These are phyloP conservation scores for Triangularia verruculosa DNA, from an alignment of 2,329 filamentous ascomycete species.

Conservation along the genomic window DNA sequence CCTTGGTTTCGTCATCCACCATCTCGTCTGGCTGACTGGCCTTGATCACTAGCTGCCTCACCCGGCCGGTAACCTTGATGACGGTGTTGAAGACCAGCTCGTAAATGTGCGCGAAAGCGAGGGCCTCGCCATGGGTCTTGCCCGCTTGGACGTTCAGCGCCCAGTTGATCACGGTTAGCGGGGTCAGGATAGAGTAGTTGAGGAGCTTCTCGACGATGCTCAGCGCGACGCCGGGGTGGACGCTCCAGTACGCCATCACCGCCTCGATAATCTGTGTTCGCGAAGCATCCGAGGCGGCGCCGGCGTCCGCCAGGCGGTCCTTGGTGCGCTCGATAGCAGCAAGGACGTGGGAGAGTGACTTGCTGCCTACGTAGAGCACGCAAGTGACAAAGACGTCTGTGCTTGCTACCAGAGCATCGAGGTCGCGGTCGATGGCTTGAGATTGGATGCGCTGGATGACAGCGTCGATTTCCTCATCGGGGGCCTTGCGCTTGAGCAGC, in stretches of 20 bases:
- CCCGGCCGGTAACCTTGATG: slow-evolving; percentile 81
- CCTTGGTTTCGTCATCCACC: slow-evolving; percentile 51
- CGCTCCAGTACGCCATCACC: slow-evolving; percentile 88
- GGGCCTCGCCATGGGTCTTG: slow-evolving; percentile 54
- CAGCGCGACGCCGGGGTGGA: slow-evolving; percentile 87
- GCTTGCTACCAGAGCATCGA: slow-evolving; percentile 80
- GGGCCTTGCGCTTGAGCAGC: slow-evolving; percentile 78
- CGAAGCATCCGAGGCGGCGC: slow-evolving; percentile 69
- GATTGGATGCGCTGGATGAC: slow-evolving; percentile 77
- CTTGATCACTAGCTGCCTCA: slow-evolving; percentile 68
- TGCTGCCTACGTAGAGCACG: slow-evolving; percentile 89
- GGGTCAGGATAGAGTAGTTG: slow-evolving; percentile 93
- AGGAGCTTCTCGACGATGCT: slow-evolving; percentile 94
- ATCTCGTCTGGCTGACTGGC: slow-evolving; percentile 35
- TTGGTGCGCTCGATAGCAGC: slow-evolving; percentile 95
- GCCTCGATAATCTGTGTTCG: slow-evolving; percentile 85
- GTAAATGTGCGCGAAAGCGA: slow-evolving; percentile 75
- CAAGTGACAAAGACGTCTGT: slow-evolving; percentile 93
- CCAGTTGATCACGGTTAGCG: slow-evolving; percentile 85
- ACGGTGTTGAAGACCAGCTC: slow-evolving; percentile 90
- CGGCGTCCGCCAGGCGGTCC: slow-evolving; percentile 77
- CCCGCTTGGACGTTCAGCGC: slow-evolving; percentile 62
- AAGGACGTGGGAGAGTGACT: slow-evolving; percentile 92
- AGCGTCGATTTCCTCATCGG: slow-evolving; percentile 81
- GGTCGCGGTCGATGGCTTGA: slow-evolving; percentile 65